Conservation (phyloP, 139 green algal genomes). For the Eudorina sp. region DNA sequence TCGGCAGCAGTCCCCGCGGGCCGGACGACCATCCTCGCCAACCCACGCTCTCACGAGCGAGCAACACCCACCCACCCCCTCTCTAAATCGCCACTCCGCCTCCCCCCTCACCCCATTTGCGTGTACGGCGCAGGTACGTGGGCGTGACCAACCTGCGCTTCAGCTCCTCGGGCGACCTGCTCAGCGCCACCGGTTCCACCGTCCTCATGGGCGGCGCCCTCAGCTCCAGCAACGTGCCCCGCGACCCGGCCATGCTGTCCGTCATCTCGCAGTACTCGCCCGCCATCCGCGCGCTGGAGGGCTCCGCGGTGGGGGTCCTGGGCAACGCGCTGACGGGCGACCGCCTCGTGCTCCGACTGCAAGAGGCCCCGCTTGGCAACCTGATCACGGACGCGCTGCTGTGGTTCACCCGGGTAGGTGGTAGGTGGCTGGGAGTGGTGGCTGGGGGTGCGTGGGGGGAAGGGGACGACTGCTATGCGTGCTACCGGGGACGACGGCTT, state of each 20-base stretch:
- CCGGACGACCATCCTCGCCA: no score
- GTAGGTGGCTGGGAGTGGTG: background rate
- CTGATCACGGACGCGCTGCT: background rate
- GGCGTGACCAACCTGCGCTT: conserved; percentile 47
- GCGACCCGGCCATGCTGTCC: conserved; percentile 22
- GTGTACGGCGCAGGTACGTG: conserved; percentile 57
- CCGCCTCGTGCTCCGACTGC: background rate
- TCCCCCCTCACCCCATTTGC: no score
- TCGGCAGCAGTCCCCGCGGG: no score
- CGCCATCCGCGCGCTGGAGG: conserved; percentile 22
- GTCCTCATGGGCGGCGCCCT: conserved; percentile 53
- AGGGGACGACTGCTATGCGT: no score
- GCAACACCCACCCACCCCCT: no score
- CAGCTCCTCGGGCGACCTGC: background rate
- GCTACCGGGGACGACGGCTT: no score
- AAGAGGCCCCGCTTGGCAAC: background rate
- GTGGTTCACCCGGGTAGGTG: background rate
- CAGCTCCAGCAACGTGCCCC: conserved; percentile 49
- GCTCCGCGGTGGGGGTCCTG: background rate
- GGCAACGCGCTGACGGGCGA: background rate
- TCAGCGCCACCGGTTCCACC: background rate
- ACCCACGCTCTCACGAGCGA: no score
- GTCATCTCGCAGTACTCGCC: background rate
- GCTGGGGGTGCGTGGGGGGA: no score
- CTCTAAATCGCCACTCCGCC: no score